phyloP scores from a whole-genome alignment of 805 yeast species.

The Yamadazyma scolyti region DNA sequence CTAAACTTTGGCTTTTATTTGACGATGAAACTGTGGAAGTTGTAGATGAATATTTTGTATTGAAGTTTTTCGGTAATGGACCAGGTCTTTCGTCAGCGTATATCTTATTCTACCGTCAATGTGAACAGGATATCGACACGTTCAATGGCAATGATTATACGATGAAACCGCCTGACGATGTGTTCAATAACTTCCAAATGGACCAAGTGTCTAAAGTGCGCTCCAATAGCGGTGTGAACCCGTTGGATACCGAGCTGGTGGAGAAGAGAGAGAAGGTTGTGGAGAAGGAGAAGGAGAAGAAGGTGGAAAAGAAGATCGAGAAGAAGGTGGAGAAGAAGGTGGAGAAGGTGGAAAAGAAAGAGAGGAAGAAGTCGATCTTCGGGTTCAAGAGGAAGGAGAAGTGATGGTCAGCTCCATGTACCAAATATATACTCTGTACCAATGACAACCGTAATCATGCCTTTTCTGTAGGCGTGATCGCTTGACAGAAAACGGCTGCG shows the following conservation, averaged over 20 bases:
- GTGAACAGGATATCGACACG: constrained; percentile 33
- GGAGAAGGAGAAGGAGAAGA: constrained; percentile 7
- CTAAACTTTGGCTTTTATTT: constrained; percentile 84
- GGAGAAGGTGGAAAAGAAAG: constrained; percentile 16
- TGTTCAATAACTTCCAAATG: not conserved
- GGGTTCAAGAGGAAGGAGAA: constrained; percentile 29
- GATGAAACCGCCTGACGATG: too few species aligned
- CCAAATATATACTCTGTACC: too few species aligned
- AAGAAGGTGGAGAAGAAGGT: constrained; percentile 15
- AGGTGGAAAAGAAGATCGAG: constrained; percentile 22
- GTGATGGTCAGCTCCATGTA: too few species aligned
- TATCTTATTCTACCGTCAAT: constrained; percentile 67
- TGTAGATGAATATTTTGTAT: constrained; percentile 78
- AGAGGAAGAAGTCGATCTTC: constrained; percentile 29
- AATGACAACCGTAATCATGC: too few species aligned
- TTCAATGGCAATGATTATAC: constrained; percentile 27
- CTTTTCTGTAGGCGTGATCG: too few species aligned
- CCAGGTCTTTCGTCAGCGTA: constrained; percentile 91
- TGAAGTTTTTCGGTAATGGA: constrained; percentile 82
- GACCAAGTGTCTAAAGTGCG: not conserved
- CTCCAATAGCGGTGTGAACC: not conserved
- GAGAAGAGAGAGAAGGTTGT: not conserved
- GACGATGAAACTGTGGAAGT: constrained; percentile 95
- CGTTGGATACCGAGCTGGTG: too few species aligned
- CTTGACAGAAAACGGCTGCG: too few species aligned